These are phyloP conservation scores for Polygonum maritimum DNA, from an alignment of 148 eudicot genomes.

Conservation along the genomic window DNA sequence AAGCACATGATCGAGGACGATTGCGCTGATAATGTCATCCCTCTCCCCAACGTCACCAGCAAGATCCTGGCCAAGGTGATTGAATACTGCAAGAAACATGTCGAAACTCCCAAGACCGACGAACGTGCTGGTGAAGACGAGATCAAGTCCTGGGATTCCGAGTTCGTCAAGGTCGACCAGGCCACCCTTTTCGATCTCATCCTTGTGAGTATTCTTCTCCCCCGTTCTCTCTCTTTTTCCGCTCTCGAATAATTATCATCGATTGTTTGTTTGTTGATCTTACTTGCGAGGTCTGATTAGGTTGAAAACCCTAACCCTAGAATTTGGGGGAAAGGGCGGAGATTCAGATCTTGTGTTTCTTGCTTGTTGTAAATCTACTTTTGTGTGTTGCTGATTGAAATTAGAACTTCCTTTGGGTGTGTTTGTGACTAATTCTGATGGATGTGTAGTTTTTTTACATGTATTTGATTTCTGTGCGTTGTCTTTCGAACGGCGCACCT, in stretches of 20 bases:
- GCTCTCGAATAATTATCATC: not conserved
- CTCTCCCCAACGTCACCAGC: slow-evolving; percentile 25
- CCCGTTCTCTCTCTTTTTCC: not conserved
- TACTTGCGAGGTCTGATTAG: not conserved
- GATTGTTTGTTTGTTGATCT: not conserved
- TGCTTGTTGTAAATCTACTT: not conserved
- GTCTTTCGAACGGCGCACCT: slow-evolving; percentile 2
- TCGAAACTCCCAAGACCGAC: slow-evolving; percentile 3
- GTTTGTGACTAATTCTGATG: not conserved
- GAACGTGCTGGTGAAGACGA: slow-evolving; percentile 8
- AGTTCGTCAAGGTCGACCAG: slow-evolving; percentile 28
- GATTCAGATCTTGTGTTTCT: not conserved
- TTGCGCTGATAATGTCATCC: slow-evolving; percentile 17
- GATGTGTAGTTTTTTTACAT: not conserved
- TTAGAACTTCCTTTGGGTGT: not conserved
- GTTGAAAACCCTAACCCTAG: slow-evolving; percentile 41
- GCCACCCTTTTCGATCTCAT: slow-evolving; percentile 24
- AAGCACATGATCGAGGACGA: slow-evolving; percentile 21
- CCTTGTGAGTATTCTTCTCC: slow-evolving; percentile 12
- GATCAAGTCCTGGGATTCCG: slow-evolving; percentile 23
- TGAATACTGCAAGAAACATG: slow-evolving; percentile 32
- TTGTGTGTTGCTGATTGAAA: not conserved
- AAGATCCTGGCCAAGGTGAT: slow-evolving; percentile 25
- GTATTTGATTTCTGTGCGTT: not conserved
- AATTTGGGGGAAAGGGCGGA: not conserved